phyloP scores from a whole-genome alignment of 805 yeast genomes.

The Saccharomycopsis malanga region DNA sequence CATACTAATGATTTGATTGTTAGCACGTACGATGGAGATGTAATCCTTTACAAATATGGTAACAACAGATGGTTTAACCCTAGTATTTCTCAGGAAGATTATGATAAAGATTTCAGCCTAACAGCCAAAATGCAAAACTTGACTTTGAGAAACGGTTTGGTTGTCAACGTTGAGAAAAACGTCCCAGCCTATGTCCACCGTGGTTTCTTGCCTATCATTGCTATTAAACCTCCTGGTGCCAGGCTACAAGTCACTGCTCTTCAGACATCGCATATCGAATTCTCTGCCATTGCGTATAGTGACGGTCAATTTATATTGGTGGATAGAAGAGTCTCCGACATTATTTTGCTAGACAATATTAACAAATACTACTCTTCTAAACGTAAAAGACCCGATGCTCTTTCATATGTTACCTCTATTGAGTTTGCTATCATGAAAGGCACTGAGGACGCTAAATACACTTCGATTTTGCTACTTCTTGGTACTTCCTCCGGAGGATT shows the following conservation, averaged over 20 bases:
- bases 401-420: conserved; percentile 42
- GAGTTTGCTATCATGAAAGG: conserved; percentile 69
- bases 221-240: conserved; percentile 34
- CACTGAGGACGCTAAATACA: conserved; percentile 53
- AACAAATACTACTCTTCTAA: conserved; percentile 24
- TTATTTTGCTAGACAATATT: conserved; percentile 41
- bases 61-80: conserved; percentile 41
- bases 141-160: conserved; percentile 7
- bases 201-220: conserved; percentile 55
- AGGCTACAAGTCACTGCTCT: conserved; percentile 51
- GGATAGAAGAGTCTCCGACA: conserved; percentile 69
- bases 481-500: conserved; percentile 78
- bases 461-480: conserved; percentile 63
- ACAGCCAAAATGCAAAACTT: not conserved
- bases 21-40: conserved; percentile 63
- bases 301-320: conserved; percentile 69
- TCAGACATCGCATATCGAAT: conserved; percentile 69
- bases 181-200: conserved; percentile 43
- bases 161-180: conserved; percentile 21
- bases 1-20: conserved; percentile 71
- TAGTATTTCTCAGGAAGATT: conserved; percentile 24
- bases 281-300: conserved; percentile 63
- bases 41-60: conserved; percentile 67
- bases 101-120: conserved; percentile 14
- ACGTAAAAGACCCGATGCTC: conserved; percentile 24